phyloP scores from a whole-genome alignment of 257 asterid genomes.

The Petrea volubilis region DNA sequence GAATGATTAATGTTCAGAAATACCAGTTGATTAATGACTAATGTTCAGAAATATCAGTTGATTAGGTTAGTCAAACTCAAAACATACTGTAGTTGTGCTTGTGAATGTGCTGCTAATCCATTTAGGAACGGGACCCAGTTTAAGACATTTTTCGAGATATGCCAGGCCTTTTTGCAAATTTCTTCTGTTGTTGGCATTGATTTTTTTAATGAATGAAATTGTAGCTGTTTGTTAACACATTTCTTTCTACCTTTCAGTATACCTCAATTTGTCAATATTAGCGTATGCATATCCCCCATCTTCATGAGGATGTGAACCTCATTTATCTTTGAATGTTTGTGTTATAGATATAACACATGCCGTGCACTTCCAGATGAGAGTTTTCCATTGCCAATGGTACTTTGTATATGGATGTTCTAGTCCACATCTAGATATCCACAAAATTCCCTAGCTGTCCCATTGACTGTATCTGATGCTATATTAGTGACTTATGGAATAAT shows the following conservation, averaged over 20 bases:
- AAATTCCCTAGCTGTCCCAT: not conserved
- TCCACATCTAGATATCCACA: not conserved
- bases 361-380: not conserved
- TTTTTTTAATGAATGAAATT: conserved; percentile 35
- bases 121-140: conserved; percentile 43
- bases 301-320: not conserved
- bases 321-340: not conserved
- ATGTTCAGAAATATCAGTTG: conserved; percentile 45
- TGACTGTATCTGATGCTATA: not conserved
- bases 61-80: conserved; percentile 63
- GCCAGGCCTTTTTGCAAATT: conserved; percentile 36
- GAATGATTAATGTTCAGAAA: conserved; percentile 39
- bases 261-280: conserved; percentile 1
- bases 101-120: conserved; percentile 60
- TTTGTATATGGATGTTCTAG: not conserved
- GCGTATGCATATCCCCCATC: not conserved
- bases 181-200: conserved; percentile 29
- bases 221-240: conserved; percentile 17
- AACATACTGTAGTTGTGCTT: conserved; percentile 53
- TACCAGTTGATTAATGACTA: conserved; percentile 50
- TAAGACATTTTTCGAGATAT: conserved; percentile 61
- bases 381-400: not conserved
- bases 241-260: not conserved
- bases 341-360: not conserved
- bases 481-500: not conserved